Evolutionary conservation across 805 yeast genomes (phyloP).

Genomic region (Wickerhamomyces chambardii): DNA sequence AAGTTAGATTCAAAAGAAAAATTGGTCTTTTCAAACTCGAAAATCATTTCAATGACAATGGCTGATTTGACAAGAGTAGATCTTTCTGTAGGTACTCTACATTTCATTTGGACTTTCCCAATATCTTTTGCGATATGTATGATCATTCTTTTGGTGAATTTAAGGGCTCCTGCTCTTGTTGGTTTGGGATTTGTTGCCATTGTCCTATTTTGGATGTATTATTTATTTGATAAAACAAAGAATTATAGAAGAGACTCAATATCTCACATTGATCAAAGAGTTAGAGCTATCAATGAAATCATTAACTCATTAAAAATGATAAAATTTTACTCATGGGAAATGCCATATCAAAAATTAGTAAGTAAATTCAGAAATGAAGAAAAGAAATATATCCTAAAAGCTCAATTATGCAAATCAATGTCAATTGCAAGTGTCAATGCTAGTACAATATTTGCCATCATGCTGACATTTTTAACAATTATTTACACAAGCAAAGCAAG

Average conservation of each 20-base stretch:
- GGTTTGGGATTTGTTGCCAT: slow-evolving; percentile 55
- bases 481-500: slow-evolving; percentile 32
- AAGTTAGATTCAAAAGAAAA: slow-evolving; percentile 47
- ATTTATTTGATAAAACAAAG: slow-evolving; percentile 43
- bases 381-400: slow-evolving; percentile 46
- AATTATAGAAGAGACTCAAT: slow-evolving; percentile 48
- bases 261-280: slow-evolving; percentile 66
- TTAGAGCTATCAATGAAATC: slow-evolving; percentile 69
- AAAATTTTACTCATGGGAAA: slow-evolving; percentile 89
- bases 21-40: slow-evolving; percentile 55
- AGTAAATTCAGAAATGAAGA: slow-evolving; percentile 50
- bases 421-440: slow-evolving; percentile 59
- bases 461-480: slow-evolving; percentile 40
- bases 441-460: slow-evolving; percentile 63
- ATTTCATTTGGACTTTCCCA: slow-evolving; percentile 56
- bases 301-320: slow-evolving; percentile 72
- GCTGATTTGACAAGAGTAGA: slow-evolving; percentile 79
- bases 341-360: slow-evolving; percentile 56
- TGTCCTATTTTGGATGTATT: slow-evolving; percentile 29
- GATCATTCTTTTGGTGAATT: slow-evolving; percentile 51
- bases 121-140: slow-evolving; percentile 53
- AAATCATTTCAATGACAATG: slow-evolving; percentile 69
- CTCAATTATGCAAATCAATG: slow-evolving; percentile 58
- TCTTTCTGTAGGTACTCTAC: slow-evolving; percentile 62
- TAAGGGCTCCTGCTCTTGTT: slow-evolving; percentile 66